phyloP scores from a whole-genome alignment of 257 asterid genomes.

The Scutellaria baicalensis region DNA sequence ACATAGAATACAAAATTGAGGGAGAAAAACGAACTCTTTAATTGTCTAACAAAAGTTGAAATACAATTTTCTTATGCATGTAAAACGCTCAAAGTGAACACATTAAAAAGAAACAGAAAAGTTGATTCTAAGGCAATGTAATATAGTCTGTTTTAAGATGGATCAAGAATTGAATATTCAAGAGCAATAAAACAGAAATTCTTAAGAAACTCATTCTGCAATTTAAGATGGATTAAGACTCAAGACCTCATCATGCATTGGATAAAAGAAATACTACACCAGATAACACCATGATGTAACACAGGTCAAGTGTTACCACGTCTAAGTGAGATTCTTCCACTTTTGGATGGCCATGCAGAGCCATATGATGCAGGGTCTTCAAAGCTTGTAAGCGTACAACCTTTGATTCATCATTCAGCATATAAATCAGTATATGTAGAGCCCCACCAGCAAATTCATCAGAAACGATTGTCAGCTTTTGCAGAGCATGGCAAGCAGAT shows the following conservation, averaged over 20 bases:
- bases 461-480: conserved; percentile 40
- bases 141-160: background rate
- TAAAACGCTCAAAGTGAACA: background rate
- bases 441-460: conserved; percentile 60
- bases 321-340: conserved; percentile 59
- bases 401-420: conserved; percentile 70
- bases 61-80: background rate
- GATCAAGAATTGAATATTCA: background rate
- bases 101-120: background rate
- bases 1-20: background rate
- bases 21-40: background rate
- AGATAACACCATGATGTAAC: background rate
- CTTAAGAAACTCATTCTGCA: background rate
- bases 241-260: background rate
- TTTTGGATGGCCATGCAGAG: conserved; percentile 38
- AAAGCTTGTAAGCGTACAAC: conserved; percentile 70
- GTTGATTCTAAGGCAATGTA: background rate
- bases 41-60: background rate
- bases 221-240: conserved; percentile 1
- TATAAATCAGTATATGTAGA: conserved; percentile 51
- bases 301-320: conserved; percentile 43
- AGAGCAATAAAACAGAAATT: background rate
- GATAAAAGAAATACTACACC: background rate
- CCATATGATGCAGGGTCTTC: conserved; percentile 61
- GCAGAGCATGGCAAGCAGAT: conserved; percentile 83